A percentile compares a stretch with the other conserved stretches of the same genome.
phyloP scores from a whole-genome alignment of 2,329 filamentous ascomycete genomes.

The Fusarium sarcochroum region DNA sequence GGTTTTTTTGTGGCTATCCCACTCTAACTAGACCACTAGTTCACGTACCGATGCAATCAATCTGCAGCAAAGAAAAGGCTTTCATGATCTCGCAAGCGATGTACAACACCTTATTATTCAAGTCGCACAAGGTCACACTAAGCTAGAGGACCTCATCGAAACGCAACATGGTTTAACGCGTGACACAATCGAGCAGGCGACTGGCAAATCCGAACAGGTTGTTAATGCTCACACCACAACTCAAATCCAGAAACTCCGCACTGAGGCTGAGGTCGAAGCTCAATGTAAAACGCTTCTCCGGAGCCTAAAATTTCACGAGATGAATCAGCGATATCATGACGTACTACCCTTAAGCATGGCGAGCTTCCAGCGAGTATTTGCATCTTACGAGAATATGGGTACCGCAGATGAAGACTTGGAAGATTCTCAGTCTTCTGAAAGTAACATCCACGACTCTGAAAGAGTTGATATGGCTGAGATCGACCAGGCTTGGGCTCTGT shows the following conservation, averaged over 20 bases:
- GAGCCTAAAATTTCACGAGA: slow-evolving; percentile 14
- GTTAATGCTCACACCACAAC: neutral
- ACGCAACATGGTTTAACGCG: neutral
- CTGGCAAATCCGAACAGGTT: fast-evolving
- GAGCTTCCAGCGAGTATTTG: neutral
- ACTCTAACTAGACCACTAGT: no score
- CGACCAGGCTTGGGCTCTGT: neutral
- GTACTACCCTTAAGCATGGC: neutral
- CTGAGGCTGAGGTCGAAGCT: no score
- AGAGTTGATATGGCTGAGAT: no score
- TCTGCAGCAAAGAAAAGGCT: neutral
- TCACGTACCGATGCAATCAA: neutral
- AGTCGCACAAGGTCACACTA: neutral
- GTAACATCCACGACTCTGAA: no score
- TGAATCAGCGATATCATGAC: slow-evolving; percentile 10
- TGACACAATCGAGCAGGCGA: fast-evolving
- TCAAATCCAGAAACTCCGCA: no score
- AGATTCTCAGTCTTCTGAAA: no score
- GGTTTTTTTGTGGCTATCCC: no score
- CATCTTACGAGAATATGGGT: neutral
- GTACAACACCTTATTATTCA: neutral
- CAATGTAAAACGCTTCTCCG: neutral
- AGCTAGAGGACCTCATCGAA: neutral
- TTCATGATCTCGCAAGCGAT: neutral
- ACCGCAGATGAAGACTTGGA: fast-evolving